A percentile compares a stretch with the other conserved stretches of the same genome.
These are phyloP conservation scores for Agarophyton chilense DNA, from an alignment of 23 red algal species.

Conservation along the genomic window DNA sequence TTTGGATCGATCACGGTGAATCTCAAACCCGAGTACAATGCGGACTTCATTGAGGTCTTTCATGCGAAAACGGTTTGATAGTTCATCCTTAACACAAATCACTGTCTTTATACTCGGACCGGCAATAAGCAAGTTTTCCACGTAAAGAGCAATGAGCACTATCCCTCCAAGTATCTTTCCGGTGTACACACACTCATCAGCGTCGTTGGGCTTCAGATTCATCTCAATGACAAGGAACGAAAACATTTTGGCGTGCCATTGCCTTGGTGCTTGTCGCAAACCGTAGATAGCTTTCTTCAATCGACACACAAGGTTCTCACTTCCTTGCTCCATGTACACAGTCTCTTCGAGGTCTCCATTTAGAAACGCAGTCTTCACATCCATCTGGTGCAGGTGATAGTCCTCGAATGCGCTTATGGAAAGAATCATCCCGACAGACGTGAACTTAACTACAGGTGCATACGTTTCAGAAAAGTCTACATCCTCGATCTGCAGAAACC, in stretches of 20 bases:
- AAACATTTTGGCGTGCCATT: conserved; percentile 24
- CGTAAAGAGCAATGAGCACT: conserved; percentile 42
- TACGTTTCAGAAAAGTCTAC: conserved; percentile 31
- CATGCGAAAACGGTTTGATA: conserved; percentile 18
- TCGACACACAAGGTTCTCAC: conserved; percentile 26
- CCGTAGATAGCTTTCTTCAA: conserved; percentile 49
- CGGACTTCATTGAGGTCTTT: conserved; percentile 32
- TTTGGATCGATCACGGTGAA: conserved; percentile 10
- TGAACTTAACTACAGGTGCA: conserved; percentile 62
- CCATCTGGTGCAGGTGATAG: conserved; percentile 33
- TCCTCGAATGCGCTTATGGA: background rate
- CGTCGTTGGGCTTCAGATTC: conserved; percentile 16
- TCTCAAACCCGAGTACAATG: conserved; percentile 33
- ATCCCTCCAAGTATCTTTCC: conserved; percentile 7
- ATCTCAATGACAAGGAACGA: background rate
- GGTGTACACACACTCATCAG: conserved; percentile 48
- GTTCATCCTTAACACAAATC: conserved; percentile 9
- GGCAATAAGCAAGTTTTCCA: conserved; percentile 10
- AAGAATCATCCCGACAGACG: conserved; percentile 25
- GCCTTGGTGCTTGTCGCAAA: conserved; percentile 16
- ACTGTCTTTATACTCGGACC: conserved; percentile 25
- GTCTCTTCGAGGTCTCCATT: conserved; percentile 42
- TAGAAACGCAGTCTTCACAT: conserved; percentile 59
- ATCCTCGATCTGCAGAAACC: conserved; percentile 30
- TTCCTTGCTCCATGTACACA: conserved; percentile 54